Conservation (phyloP, 179 eudicot genomes). For the Corrigiola litoralis region DNA sequence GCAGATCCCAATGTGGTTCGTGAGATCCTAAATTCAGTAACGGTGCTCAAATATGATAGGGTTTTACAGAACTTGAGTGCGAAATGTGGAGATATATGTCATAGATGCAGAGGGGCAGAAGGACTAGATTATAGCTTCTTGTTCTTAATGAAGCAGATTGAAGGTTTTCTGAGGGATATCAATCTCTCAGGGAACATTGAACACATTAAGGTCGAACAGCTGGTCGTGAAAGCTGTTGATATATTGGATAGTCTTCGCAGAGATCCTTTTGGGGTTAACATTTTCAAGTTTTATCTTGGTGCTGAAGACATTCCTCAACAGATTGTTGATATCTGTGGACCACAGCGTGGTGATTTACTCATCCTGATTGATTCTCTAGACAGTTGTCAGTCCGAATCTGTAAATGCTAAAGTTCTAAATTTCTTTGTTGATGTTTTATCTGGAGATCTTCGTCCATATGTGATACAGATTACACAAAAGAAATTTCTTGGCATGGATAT, state of each 20-base stretch:
- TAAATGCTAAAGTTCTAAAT: constrained; percentile 71
- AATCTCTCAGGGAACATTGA: constrained; percentile 25
- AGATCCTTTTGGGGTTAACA: constrained; percentile 49
- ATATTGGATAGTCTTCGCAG: constrained; percentile 41
- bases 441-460: constrained; percentile 47
- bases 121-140: constrained; percentile 65
- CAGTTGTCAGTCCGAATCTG: constrained; percentile 62
- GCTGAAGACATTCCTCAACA: constrained; percentile 46
- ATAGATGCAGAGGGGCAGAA: constrained; percentile 39
- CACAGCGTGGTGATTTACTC: constrained; percentile 65
- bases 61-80: constrained; percentile 52
- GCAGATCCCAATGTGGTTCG: constrained; percentile 45
- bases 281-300: constrained; percentile 64
- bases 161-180: constrained; percentile 46
- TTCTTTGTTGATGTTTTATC: constrained; percentile 68
- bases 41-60: constrained; percentile 68
- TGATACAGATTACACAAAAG: constrained; percentile 56
- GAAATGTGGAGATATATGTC: constrained; percentile 61
- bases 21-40: constrained; percentile 67
- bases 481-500: constrained; percentile 68
- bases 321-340: constrained; percentile 54
- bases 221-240: constrained; percentile 43
- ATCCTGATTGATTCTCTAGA: constrained; percentile 77
- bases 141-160: constrained; percentile 67
- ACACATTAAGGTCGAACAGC: constrained; percentile 30